Evolutionary conservation across 306 rosid species (phyloP), one percentile per base, ranked within the genome.

Genomic region (Prunus campanulata): DNA sequence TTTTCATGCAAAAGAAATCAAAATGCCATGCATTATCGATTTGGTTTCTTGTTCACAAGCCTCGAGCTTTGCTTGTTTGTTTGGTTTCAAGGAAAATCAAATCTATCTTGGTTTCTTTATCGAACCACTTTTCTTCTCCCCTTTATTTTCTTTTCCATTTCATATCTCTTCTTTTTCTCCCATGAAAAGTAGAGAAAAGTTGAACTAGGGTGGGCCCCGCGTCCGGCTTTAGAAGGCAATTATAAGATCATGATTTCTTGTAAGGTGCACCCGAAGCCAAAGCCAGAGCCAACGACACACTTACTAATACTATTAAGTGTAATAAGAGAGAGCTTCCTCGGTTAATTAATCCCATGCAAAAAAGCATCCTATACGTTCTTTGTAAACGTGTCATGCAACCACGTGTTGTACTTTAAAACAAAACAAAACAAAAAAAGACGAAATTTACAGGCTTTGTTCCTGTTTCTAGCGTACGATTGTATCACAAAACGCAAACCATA

Each of bases 111-210:
- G 86, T 75, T 78, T 74, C 82, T 81, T 81, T 87, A 68, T 82
- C 75, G 79, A 63, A 63, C 16, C 5, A 13, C 30, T 27, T 68
- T 39, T 15, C 32, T 27, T 59, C 46, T 56, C 19, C 59, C 62
- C 70, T 70, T 74, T 73, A 50, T 68, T 49, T 59, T 30, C 54
- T 72, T 22, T 48, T n/a, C 24, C 12, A 54, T 27, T 54, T 81
- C 61, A 64, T 68, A 70, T 35, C 20, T 67, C 59, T 72, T 46
- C 11, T 77, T 71, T n/a, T 71, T 42, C 78, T 72, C 67, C 67
- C 77, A 70, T 89, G 68, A 88, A 91, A 93, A 93, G 98, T 64
- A 85, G 96, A 77, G 96, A 89, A 89, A 69, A 71, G 85, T 73
- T 61, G 70, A 10, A 30, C n/a, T 6, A 2, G 13, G 42, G 71